These are phyloP conservation scores for Monilinia laxa DNA, from an alignment of 2,329 filamentous ascomycete species.

Conservation along the genomic window DNA sequence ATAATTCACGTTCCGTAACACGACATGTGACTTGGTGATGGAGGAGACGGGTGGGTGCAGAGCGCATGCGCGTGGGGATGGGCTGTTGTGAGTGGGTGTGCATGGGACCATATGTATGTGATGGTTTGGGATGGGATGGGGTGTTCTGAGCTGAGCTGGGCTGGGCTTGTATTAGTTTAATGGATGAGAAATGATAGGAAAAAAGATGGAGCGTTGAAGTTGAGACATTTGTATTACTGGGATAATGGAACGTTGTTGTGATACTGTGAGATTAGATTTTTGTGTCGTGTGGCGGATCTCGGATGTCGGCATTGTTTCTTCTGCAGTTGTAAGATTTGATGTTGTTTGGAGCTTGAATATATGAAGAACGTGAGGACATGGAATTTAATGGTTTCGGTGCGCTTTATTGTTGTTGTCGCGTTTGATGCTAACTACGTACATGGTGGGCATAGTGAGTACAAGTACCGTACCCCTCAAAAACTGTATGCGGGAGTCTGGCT, in stretches of 20 bases:
- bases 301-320: not conserved
- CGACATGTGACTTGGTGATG: not conserved
- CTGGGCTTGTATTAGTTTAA: not conserved
- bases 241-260: not conserved
- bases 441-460: no score
- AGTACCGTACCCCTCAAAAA: constrained; percentile 1
- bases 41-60: not conserved
- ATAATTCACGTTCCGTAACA: not conserved
- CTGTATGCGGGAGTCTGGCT: not conserved
- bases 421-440: no score
- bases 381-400: no score
- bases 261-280: not conserved
- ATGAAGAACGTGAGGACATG: no score
- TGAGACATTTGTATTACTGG: not conserved
- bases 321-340: not conserved
- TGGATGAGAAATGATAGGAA: no score
- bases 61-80: constrained; percentile 6
- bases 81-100: not conserved
- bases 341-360: no score
- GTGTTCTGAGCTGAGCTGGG: no score
- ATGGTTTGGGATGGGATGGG: not conserved
- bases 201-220: not conserved
- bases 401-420: no score
- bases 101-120: no score
- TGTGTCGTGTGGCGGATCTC: not conserved